These are phyloP conservation scores for Wickerhamomyces strasburgensis DNA, from an alignment of 805 yeast species.

Conservation along the genomic window DNA sequence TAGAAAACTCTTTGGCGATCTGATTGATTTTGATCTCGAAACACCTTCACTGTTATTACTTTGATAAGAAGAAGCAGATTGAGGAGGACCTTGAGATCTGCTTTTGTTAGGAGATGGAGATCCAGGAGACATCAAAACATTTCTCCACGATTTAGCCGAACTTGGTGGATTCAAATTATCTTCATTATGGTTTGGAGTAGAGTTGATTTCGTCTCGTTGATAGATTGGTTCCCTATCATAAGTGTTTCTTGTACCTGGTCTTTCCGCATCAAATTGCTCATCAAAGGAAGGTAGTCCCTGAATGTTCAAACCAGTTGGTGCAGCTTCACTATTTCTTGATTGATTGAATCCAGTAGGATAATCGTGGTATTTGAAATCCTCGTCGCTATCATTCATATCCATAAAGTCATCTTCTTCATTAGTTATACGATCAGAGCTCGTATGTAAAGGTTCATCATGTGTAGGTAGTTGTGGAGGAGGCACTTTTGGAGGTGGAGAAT, in stretches of 20 bases:
- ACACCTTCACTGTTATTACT: conserved; percentile 1
- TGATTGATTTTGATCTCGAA: conserved; percentile 18
- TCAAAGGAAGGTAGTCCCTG: conserved; percentile 17
- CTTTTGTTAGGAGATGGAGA: conserved; percentile 12
- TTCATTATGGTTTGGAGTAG: no score
- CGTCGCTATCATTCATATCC: conserved; percentile 19
- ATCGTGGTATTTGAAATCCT: conserved; percentile 8
- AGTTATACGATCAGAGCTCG: conserved; percentile 10
- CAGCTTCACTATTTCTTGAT: conserved; percentile 16
- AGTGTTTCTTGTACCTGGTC: no score
- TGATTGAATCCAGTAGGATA: conserved; percentile 18
- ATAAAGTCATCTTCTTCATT: conserved; percentile 18
- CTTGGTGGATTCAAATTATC: conserved; percentile 5
- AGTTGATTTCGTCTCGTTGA: no score
- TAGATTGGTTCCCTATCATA: no score
- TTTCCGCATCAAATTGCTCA: conserved; percentile 9
- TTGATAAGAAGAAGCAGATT: conserved; percentile 1
- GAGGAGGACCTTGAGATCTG: background rate
- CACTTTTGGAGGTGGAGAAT: conserved; percentile 20
- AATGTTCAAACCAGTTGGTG: conserved; percentile 21
- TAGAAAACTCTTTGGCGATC: conserved; percentile 25
- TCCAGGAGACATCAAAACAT: conserved; percentile 10
- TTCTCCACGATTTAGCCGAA: conserved; percentile 10
- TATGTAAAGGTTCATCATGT: conserved; percentile 15
- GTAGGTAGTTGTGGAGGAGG: conserved; percentile 15